A percentile compares a stretch with the other conserved stretches of the same genome.
Evolutionary conservation across 176 grass and related monocot genomes (phyloP).

Genomic region (Ampelocalamus luodianensis): DNA sequence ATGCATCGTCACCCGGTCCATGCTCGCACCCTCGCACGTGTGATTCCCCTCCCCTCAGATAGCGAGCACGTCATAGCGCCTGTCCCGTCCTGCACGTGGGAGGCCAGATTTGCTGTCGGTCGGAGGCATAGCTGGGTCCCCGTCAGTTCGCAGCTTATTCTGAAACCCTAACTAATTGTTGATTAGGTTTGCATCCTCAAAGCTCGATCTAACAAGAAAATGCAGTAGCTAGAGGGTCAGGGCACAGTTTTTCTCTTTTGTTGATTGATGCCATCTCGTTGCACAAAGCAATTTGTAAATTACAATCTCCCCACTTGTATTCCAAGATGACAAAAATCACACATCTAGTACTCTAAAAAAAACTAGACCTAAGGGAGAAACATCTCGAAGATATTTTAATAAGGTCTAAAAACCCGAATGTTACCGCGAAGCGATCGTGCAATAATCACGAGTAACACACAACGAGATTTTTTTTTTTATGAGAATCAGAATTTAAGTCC

Average conservation of each 20-base stretch:
- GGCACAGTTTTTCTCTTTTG: neutral
- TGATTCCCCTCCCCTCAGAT: neutral
- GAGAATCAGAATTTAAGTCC: too few relatives aligned
- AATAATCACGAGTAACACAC: too few relatives aligned
- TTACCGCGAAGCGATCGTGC: too few relatives aligned
- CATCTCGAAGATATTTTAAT: too few relatives aligned
- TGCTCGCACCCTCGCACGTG: neutral
- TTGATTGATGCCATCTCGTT: neutral
- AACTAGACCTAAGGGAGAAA: too few relatives aligned
- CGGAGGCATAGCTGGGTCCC: neutral
- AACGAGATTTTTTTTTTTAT: too few relatives aligned
- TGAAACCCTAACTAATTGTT: neutral
- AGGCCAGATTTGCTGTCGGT: constrained; percentile 12
- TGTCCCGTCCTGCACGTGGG: constrained; percentile 38
- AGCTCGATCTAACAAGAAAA: neutral
- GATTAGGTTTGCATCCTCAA: neutral
- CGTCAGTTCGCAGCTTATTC: neutral
- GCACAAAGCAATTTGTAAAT: neutral
- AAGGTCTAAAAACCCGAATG: too few relatives aligned
- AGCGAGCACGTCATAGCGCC: neutral
- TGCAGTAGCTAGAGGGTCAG: neutral
- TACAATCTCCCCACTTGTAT: neutral
- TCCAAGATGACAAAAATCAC: neutral
- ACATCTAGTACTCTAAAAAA: neutral
- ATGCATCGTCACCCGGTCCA: neutral